Evolutionary conservation across 2,329 filamentous ascomycete genomes (phyloP), one percentile per base, ranked within the genome.

Genomic region (Incumbomyces delicatus): DNA sequence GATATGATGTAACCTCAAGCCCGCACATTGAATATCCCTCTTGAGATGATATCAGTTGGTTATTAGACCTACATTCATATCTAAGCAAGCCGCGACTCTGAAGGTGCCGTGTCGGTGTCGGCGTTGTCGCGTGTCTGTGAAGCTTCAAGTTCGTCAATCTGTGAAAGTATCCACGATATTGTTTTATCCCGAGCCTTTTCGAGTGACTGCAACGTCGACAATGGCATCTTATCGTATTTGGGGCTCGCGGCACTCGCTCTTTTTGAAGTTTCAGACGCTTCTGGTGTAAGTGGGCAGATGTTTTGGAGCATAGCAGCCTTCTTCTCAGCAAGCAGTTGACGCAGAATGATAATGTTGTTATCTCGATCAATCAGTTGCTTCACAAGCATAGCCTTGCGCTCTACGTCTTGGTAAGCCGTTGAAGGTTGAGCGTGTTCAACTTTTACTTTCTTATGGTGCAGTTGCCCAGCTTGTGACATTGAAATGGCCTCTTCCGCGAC

Each of bases 141-240:
- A 12, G 63, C 62, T 47, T 77, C 74, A 1, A 67, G 64, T 44
- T 71, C 68, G 50, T 76, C 72, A 49, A 77, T 73, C 49, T 74
- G 63, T 54, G 71, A 73, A 45, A 77, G 56, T 35, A 77, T 62
- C 49, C 73, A 76, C 1, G 66, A 61, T 49, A 76, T 67, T 1
- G 72, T 76, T 6, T 70, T 70, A 60, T 77, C 74, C 39, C 73
- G 62, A 16, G 72, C 74, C 52, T 70, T 74, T 55, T 77, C 74
- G 22, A 75, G 58, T 47, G 71, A 67, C 8, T 59, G 56, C 22
- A 77, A 58, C 40, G 63, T 62, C 44, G 56, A 59, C 11, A 63
- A 53, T 34, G 68, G 54, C 56, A 62, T 62, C 1, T 41, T 49
- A 38, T 52, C 54, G 54, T 76, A 77, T 13, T 71, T 63, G 13